Evolutionary conservation across 148 eudicot genomes (phyloP).

Genomic region (Rhododendron vialii): DNA sequence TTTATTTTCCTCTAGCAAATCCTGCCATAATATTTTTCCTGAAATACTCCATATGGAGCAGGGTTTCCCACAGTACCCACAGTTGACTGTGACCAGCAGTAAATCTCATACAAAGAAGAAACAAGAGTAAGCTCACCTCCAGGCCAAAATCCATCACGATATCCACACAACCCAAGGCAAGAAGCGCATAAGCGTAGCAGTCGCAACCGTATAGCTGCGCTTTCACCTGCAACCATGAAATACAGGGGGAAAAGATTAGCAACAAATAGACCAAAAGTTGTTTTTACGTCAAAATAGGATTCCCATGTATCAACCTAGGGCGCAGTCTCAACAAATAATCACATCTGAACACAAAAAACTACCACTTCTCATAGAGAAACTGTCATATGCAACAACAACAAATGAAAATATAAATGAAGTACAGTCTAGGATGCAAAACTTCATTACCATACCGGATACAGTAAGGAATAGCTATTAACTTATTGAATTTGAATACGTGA

Average conservation of each 20-base stretch:
- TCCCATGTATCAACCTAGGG: background rate
- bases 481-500: background rate
- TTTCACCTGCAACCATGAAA: slow-evolving; percentile 55
- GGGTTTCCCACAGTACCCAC: background rate
- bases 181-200: slow-evolving; percentile 93
- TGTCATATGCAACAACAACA: background rate
- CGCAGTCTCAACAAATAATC: too few relatives aligned
- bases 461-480: too few relatives aligned
- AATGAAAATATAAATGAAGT: background rate
- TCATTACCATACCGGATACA: background rate
- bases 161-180: slow-evolving; percentile 91
- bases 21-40: background rate
- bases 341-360: too few relatives aligned
- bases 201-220: slow-evolving; percentile 92
- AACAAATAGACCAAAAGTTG: background rate
- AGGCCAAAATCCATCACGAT: slow-evolving; percentile 93
- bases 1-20: background rate
- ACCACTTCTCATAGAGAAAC: background rate
- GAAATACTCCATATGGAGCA: background rate
- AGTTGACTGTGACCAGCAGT: background rate
- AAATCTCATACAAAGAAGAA: too few relatives aligned
- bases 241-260: background rate
- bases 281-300: background rate
- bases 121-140: slow-evolving; percentile 44
- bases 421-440: background rate